phyloP scores from a whole-genome alignment of 345 rosid genomes.

The Arabidopsis thaliana region TAIR10.1 NC_003075.7:12198501-12199000 shows the following conservation, averaged over 20 bases:
- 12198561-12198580: background rate
- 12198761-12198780: constrained; percentile 22
- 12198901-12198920: constrained; percentile 47
- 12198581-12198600: background rate
- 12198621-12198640: constrained; percentile 16
- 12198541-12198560: constrained; percentile 15
- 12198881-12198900: constrained; percentile 40
- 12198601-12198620: background rate
- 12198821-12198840: background rate
- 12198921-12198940: constrained; percentile 47
- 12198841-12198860: background rate
- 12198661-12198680: constrained; percentile 26
- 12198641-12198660: constrained; percentile 13
- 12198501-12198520: background rate
- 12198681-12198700: constrained; percentile 32
- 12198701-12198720: constrained; percentile 12
- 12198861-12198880: constrained; percentile 3
- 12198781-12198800: background rate
- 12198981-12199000: no score
- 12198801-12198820: no score
- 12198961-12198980: constrained; percentile 32
- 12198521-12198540: background rate
- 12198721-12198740: background rate
- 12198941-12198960: constrained; percentile 45
- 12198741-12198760: constrained; percentile 11